Base-by-base conservation (phyloP, 2,329 filamentous ascomycete species). In the Xylariomycetidae sp. region DNA sequence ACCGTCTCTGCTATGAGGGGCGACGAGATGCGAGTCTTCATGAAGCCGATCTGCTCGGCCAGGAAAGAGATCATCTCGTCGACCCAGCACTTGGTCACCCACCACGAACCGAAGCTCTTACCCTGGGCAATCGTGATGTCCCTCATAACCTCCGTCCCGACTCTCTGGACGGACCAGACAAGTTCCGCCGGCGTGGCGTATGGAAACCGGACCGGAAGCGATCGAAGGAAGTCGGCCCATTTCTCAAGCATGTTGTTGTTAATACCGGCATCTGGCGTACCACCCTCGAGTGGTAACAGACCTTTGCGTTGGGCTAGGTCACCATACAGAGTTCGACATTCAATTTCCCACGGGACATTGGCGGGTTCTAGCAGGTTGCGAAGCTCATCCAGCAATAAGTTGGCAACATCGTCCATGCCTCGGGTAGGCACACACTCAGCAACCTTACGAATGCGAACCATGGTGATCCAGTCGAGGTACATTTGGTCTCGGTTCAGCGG, bases 61-160 rank as follows among this genome's bases (percentile, higher is more conserved):
- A 95, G 70, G 73, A 94, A 96, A 37, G 84, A 74, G 31, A 88
- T 79, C 86, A 94, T 94, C 63, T 97, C 90, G 53, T 96, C 89
- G 33, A 96, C 77, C 72, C 90, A 97, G 37, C 90, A 89, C 58
- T 96, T 95, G 4, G 88, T 88, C 37, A 96, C 85, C 86, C 86
- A 92, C 88, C 88, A 94, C 5, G 85, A 82, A n/a, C 85, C 83
- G 53, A 90, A 94, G 52, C 84, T 89, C 53, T 82, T 79, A 13
- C 83, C 85, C 44, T 85, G 81, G 25, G 78, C 72, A 31, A 92
- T 80, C 1, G 86, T 92, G 37, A 94, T 74, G 49, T 94, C 88
- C 34, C 87, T 74, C 66, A 92, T 78, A 13, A 86, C 82, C 14
- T 84, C 80, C 6, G 83, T 87, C 10, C 85, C 82, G 15, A 92